Base-by-base conservation (phyloP, 805 yeast species). In the Candida patagonica region DNA sequence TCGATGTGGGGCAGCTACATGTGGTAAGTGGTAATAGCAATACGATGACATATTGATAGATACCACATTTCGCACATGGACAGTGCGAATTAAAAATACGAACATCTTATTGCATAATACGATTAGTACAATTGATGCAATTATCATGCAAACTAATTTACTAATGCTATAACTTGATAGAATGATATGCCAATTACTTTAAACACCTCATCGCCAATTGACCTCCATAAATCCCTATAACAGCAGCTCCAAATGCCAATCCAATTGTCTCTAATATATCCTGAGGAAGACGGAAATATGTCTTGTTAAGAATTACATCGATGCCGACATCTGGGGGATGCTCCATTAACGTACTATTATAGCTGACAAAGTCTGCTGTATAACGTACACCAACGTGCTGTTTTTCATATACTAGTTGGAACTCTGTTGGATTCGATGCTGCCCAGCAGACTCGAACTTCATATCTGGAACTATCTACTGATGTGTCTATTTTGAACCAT, bases 361-460 rank as follows among this genome's bases (percentile, higher is more conserved):
- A 38, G 21, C 51, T 39, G 33, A 27, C 45, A 23, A 32, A 45
- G n/a, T 43, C 45, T 5, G 42, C 30, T 9, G 30, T 30, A 26
- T 34, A 45, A 6, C 24, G 26, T 12, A 49, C 37, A 8, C 35
- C 37, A 7, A 49, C 37, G 9, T 30, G 24, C 7, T 40, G 42
- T 2, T 38, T 35, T 8, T 40, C 47, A 40, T 46, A 55, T 10
- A 17, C 29, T 1, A 59, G 30, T 2, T 34, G 40, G 15, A 59
- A 41, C 22, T 50, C 54, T 1, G 56, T 52, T 1, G 63, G 62
- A 23, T 40, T 35, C 13, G 57, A 46, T 3, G 63, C 63, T 0
- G 63, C 61, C 63, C 63, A 59, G 45, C 59, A 56, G 4, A 59
- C 52, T 19, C 58, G 48, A n/a, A 47, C 51, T 26, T 56, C 52